These are phyloP conservation scores for Cercospora sp. DNA, from an alignment of 2,329 filamentous ascomycete genomes.

Conservation along the genomic window DNA sequence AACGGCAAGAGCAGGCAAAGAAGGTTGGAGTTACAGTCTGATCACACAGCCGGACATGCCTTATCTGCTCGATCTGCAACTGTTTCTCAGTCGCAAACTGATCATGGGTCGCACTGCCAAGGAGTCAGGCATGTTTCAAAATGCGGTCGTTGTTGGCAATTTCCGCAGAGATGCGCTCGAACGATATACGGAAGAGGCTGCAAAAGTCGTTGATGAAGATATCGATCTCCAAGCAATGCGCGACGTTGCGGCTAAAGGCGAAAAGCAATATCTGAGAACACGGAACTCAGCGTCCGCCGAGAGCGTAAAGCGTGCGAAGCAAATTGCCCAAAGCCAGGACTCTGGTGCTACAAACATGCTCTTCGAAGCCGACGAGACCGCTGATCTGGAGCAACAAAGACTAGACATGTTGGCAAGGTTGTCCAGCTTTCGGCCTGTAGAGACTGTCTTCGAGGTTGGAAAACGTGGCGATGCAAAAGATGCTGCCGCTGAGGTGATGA, in stretches of 20 bases:
- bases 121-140: constrained; percentile 67
- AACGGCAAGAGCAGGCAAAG: constrained; percentile 88
- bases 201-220: constrained; percentile 73
- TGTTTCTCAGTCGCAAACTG: constrained; percentile 86
- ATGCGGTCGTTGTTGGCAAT: constrained; percentile 80
- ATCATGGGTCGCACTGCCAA: constrained; percentile 67
- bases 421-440: constrained; percentile 81
- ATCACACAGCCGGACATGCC: constrained; percentile 84
- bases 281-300: constrained; percentile 86
- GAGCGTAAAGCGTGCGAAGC: constrained; percentile 83
- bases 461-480: constrained; percentile 67
- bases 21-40: constrained; percentile 93
- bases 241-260: constrained; percentile 77
- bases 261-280: constrained; percentile 88
- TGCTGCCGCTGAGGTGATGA: constrained; percentile 71
- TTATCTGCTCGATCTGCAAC: constrained; percentile 88
- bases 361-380: constrained; percentile 64
- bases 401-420: constrained; percentile 86
- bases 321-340: constrained; percentile 67
- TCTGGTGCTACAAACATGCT: constrained; percentile 78
- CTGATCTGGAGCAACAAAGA: constrained; percentile 67
- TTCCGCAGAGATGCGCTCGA: constrained; percentile 73
- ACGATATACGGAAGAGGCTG: constrained; percentile 76
- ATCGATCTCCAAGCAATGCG: constrained; percentile 71
- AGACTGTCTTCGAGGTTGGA: constrained; percentile 96